A percentile compares a stretch with the other conserved stretches of the same genome.
phyloP scores from a whole-genome alignment of 176 grass and related monocot species.

The Typha latifolia region DNA sequence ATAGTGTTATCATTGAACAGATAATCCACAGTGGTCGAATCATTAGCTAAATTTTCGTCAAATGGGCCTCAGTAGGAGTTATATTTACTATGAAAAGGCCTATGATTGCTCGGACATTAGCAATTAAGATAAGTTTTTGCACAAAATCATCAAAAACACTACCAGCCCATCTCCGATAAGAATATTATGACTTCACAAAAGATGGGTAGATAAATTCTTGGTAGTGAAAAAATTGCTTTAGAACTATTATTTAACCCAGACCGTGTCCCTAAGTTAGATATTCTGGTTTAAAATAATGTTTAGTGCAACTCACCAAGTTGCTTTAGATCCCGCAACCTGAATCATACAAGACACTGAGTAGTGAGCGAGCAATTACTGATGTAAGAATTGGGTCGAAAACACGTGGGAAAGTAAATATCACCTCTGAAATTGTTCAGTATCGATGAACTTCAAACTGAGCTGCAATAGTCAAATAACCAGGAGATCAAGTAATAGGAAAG shows the following conservation, averaged over 20 bases:
- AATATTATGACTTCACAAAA: neutral
- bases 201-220: neutral
- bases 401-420: conserved; percentile 11
- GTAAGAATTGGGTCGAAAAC: neutral
- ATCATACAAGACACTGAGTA: conserved; percentile 23
- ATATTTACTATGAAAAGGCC: neutral
- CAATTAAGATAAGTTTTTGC: neutral
- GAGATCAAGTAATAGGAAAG: conserved; percentile 6
- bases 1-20: neutral
- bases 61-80: neutral
- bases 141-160: too few species aligned
- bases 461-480: conserved; percentile 20
- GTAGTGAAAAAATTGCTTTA: neutral
- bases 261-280: neutral
- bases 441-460: conserved; percentile 80
- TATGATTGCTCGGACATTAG: neutral
- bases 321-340: conserved; percentile 80
- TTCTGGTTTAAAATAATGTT: neutral
- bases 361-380: neutral
- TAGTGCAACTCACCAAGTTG: conserved; percentile 58
- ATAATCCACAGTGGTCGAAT: neutral
- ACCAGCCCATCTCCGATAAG: neutral
- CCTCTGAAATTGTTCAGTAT: conserved; percentile 95
- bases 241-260: neutral
- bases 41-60: neutral